Conservation (phyloP, 371 early-diverging fungal species). For the Cokeromyces recurvatus region DNA sequence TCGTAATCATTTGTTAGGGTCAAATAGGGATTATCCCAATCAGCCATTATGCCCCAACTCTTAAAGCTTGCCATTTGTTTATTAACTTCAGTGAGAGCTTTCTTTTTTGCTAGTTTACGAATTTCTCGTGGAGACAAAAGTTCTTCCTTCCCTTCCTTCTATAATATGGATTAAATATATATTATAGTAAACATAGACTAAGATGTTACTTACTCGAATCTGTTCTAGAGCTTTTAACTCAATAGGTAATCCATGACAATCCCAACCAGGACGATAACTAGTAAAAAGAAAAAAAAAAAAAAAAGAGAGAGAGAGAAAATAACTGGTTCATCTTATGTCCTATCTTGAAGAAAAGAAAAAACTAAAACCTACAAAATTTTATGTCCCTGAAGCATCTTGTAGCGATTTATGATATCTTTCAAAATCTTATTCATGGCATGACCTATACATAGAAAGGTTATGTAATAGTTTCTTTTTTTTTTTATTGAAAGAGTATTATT, state of each 20-base stretch:
- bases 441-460: conserved; percentile 32
- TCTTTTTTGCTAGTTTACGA: conserved; percentile 60
- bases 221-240: conserved; percentile 85
- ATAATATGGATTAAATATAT: too few species aligned
- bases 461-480: background rate
- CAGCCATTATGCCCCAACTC: conserved; percentile 81
- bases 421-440: conserved; percentile 94
- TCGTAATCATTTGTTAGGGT: conserved; percentile 78
- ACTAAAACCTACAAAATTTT: conserved; percentile 62
- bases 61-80: conserved; percentile 65
- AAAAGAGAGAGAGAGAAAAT: background rate
- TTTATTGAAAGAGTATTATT: background rate
- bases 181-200: background rate
- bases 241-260: conserved; percentile 96
- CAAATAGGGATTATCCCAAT: conserved; percentile 78
- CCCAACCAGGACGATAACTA: conserved; percentile 93
- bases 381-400: conserved; percentile 80
- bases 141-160: conserved; percentile 24
- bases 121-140: conserved; percentile 60
- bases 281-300: too few species aligned
- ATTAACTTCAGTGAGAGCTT: conserved; percentile 66
- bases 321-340: background rate
- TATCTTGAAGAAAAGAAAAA: background rate
- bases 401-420: conserved; percentile 91
- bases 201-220: conserved; percentile 39